Evolutionary conservation across 768 basidiomycete species (phyloP).

Genomic region (Auricularia sp.): DNA sequence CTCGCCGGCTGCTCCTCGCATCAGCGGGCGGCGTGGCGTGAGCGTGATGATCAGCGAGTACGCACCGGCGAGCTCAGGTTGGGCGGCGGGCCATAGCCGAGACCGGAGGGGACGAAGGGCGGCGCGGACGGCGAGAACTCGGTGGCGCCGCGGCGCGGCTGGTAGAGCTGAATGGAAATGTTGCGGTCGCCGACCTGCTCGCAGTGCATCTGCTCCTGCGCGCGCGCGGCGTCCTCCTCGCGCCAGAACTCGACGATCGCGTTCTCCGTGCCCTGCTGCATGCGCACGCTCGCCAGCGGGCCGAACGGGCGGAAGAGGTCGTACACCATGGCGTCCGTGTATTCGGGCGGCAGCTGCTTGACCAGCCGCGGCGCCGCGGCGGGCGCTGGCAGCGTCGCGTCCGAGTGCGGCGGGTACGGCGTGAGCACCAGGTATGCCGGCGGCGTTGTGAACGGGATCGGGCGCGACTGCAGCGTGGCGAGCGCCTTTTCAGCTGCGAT

Average conservation of each 20-base stretch:
- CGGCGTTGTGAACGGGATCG: slow-evolving; percentile 51
- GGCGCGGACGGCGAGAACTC: slow-evolving; percentile 71
- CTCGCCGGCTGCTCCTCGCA: slow-evolving; percentile 26
- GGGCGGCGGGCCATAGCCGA: slow-evolving; percentile 54
- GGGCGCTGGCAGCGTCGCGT: slow-evolving; percentile 65
- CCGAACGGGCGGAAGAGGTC: slow-evolving; percentile 80
- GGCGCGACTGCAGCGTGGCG: slow-evolving; percentile 69
- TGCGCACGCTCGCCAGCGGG: slow-evolving; percentile 65
- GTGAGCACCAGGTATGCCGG: slow-evolving; percentile 60
- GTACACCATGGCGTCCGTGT: slow-evolving; percentile 64
- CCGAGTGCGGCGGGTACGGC: slow-evolving; percentile 71
- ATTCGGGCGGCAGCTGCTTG: slow-evolving; percentile 68
- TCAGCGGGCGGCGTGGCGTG: background rate
- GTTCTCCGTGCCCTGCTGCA: slow-evolving; percentile 64
- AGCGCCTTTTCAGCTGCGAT: slow-evolving; percentile 77
- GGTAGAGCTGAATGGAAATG: slow-evolving; percentile 74
- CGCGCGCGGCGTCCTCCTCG: slow-evolving; percentile 71
- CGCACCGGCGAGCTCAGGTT: slow-evolving; percentile 22
- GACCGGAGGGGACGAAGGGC: slow-evolving; percentile 62
- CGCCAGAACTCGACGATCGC: slow-evolving; percentile 81
- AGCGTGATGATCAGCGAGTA: slow-evolving; percentile 1
- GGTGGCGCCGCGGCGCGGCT: slow-evolving; percentile 45
- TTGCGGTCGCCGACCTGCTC: slow-evolving; percentile 76
- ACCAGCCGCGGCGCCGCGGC: slow-evolving; percentile 71
- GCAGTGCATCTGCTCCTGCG: slow-evolving; percentile 77